Evolutionary conservation across 495 filamentous ascomycete genomes (phyloP).

Genomic region (Daldinia caldariorum): DNA sequence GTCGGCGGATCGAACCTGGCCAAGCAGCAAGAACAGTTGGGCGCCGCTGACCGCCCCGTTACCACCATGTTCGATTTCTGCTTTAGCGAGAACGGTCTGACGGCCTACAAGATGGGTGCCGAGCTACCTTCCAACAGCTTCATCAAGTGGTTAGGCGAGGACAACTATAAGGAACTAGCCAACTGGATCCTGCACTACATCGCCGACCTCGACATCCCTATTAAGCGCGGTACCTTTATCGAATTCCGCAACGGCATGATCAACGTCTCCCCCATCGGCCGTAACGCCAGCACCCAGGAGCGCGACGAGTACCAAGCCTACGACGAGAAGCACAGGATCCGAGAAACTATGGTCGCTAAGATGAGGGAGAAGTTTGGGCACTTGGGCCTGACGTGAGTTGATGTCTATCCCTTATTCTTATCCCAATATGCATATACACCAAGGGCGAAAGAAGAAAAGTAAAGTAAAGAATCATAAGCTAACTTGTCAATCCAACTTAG

Average conservation of each 20-base stretch:
- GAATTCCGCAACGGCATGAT: constrained; percentile 99
- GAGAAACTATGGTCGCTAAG: constrained; percentile 74
- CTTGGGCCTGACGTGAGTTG: constrained; percentile 79
- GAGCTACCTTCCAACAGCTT: constrained; percentile 79
- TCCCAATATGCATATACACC: background rate
- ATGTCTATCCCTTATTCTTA: constrained; percentile 8
- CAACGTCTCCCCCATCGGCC: constrained; percentile 91
- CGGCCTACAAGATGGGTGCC: constrained; percentile 82
- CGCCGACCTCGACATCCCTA: constrained; percentile 83
- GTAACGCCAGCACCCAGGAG: constrained; percentile 85
- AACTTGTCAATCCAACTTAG: constrained; percentile 51
- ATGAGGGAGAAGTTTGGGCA: constrained; percentile 84
- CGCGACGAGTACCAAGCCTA: constrained; percentile 80
- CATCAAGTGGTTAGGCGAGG: constrained; percentile 92
- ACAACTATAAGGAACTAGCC: constrained; percentile 87
- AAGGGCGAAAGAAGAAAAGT: constrained; percentile 7
- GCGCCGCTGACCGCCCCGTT: constrained; percentile 68
- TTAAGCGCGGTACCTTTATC: constrained; percentile 95
- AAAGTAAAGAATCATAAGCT: background rate
- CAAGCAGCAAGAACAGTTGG: constrained; percentile 97
- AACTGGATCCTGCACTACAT: constrained; percentile 89
- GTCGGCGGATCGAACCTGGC: constrained; percentile 86
- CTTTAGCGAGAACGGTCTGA: constrained; percentile 95
- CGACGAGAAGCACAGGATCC: constrained; percentile 78
- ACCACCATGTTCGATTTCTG: constrained; percentile 92